A percentile compares a stretch with the other conserved stretches of the same genome.
Conservation (phyloP, 2,329 filamentous ascomycete genomes). For the Xylariaceae sp. region DNA sequence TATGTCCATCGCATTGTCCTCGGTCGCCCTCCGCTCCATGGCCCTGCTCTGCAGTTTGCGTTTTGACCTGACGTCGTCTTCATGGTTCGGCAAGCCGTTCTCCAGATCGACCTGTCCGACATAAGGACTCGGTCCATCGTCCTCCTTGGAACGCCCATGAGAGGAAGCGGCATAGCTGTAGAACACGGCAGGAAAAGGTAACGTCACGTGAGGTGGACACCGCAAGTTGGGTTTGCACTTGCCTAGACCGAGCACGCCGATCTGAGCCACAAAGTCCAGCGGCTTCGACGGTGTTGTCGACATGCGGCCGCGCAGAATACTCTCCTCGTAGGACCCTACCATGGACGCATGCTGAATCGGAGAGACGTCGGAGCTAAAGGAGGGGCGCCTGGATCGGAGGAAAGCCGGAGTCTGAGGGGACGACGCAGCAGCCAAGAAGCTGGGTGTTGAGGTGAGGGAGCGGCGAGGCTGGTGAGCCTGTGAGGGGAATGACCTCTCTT, state of each 20-base stretch:
- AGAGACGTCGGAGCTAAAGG: constrained; percentile 65
- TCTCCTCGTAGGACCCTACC: constrained; percentile 97
- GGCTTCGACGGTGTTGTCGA: constrained; percentile 91
- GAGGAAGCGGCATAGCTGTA: constrained; percentile 78
- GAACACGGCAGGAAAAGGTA: constrained; percentile 91
- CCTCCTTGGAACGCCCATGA: constrained; percentile 53
- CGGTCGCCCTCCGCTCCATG: constrained; percentile 27
- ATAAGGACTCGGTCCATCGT: constrained; percentile 91
- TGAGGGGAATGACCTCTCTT: constrained; percentile 57
- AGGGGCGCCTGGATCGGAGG: constrained; percentile 56
- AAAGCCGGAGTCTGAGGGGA: constrained; percentile 45
- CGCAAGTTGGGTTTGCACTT: constrained; percentile 79
- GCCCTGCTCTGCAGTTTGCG: constrained; percentile 41
- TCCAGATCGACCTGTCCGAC: constrained; percentile 90
- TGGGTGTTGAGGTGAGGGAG: constrained; percentile 58
- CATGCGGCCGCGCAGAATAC: constrained; percentile 90
- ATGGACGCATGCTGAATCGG: constrained; percentile 85
- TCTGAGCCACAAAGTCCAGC: constrained; percentile 87
- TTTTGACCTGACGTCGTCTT: constrained; percentile 39
- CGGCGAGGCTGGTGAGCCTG: constrained; percentile 74
- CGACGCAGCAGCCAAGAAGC: constrained; percentile 31
- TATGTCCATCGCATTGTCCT: constrained; percentile 20
- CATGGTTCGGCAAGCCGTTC: constrained; percentile 56
- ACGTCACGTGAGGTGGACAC: constrained; percentile 82
- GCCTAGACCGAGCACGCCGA: constrained; percentile 83